Evolutionary conservation across 2,329 filamentous ascomycete species (phyloP).

Genomic region (Paramyrothecium roridum): DNA sequence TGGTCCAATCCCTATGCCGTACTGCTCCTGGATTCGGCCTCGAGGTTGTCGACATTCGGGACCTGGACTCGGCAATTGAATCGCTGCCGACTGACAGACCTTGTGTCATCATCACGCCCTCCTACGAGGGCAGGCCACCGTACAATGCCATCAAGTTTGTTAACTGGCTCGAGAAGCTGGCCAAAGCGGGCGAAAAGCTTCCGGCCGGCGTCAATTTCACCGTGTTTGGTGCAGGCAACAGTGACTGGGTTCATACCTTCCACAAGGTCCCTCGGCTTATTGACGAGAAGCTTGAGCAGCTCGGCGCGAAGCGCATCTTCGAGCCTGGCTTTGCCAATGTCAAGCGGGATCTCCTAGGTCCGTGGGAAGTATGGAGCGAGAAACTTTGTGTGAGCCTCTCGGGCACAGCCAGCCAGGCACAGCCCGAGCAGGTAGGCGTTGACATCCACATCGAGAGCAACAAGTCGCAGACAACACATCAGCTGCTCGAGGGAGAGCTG

Average conservation of each 20-base stretch:
- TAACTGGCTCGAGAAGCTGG: conserved; percentile 39
- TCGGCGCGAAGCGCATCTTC: conserved; percentile 2
- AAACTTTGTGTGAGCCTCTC: conserved; percentile 1
- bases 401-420: not conserved
- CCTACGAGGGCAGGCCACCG: conserved; percentile 65
- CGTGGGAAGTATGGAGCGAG: conserved; percentile 1
- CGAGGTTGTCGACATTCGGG: conserved; percentile 32
- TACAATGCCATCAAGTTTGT: conserved; percentile 64
- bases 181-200: not conserved
- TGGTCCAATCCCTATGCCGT: not conserved
- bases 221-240: not conserved
- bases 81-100: conserved; percentile 52
- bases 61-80: conserved; percentile 53
- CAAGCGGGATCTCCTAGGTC: conserved; percentile 1
- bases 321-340: conserved; percentile 1
- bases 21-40: conserved; percentile 49
- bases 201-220: not conserved
- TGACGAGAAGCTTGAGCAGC: not conserved
- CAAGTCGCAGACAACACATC: not conserved
- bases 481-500: not conserved
- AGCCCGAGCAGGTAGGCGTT: not conserved
- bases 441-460: conserved; percentile 1
- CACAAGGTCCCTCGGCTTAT: conserved; percentile 1
- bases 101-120: conserved; percentile 58
- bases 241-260: conserved; percentile 2